Evolutionary conservation across 495 filamentous ascomycete species (phyloP).

Genomic region (Rostrohypoxylon terebratum): DNA sequence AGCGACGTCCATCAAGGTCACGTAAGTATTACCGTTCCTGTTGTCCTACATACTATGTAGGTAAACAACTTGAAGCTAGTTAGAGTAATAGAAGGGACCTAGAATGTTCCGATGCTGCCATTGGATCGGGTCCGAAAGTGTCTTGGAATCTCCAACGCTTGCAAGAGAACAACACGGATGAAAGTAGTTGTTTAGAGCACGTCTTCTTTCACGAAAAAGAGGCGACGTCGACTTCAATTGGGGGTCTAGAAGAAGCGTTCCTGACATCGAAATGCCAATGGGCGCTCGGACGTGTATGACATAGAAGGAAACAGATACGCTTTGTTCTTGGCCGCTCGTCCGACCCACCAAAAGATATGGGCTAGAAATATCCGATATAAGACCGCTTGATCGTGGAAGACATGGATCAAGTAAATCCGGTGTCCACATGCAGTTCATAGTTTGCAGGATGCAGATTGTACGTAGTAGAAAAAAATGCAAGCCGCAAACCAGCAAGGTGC

Average conservation of each 20-base stretch:
- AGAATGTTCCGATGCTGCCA: conserved; percentile 3
- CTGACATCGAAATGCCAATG: conserved; percentile 29
- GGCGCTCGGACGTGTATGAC: conserved; percentile 30
- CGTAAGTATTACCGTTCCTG: neutral
- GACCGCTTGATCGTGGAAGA: conserved; percentile 24
- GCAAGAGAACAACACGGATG: neutral
- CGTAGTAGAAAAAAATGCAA: conserved; percentile 30
- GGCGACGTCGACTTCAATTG: conserved; percentile 11
- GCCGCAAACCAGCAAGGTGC: conserved; percentile 26
- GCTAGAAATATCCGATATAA: conserved; percentile 35
- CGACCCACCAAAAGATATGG: conserved; percentile 31
- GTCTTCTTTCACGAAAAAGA: conserved; percentile 2
- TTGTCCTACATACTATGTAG: neutral
- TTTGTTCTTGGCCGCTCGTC: conserved; percentile 36
- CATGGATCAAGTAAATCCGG: conserved; percentile 15
- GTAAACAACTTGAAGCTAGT: too few species aligned
- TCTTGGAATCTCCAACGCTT: conserved; percentile 6
- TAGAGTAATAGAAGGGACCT: neutral
- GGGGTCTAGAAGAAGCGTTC: conserved; percentile 15
- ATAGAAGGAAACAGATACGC: conserved; percentile 36
- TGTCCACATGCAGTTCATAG: conserved; percentile 22
- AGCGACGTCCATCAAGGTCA: conserved; percentile 25
- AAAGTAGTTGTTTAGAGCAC: neutral
- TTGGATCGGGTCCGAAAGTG: neutral
- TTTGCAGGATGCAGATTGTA: conserved; percentile 27